Conservation (phyloP, 148 eudicot species). For the Heliosperma pusillum region DNA sequence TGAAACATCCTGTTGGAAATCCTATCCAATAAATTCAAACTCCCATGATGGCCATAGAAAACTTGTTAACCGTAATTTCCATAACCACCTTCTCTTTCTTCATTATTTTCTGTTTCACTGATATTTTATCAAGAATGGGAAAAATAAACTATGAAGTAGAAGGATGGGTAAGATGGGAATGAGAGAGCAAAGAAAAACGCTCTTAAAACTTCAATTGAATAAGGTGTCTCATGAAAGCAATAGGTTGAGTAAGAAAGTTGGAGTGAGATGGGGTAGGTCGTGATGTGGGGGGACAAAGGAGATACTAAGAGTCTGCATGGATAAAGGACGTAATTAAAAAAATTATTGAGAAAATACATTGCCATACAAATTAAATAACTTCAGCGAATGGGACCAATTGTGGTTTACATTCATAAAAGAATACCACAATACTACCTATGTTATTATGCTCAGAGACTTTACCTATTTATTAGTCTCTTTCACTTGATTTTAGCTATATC, state of each 20-base stretch:
- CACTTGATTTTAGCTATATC: constrained; percentile 8
- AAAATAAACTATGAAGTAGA: neutral
- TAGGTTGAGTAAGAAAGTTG: neutral
- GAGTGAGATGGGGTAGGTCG: neutral
- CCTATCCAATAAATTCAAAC: neutral
- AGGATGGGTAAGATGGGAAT: neutral
- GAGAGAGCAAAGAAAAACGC: neutral
- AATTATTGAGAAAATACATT: neutral
- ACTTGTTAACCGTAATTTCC: neutral
- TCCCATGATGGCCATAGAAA: neutral
- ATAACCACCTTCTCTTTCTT: neutral
- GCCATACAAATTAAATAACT: neutral
- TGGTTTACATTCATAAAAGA: neutral
- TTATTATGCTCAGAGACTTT: neutral
- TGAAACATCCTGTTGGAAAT: neutral
- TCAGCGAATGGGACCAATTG: neutral
- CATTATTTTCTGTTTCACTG: neutral
- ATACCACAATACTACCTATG: neutral
- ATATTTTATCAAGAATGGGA: no score
- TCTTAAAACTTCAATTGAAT: neutral
- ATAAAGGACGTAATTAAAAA: neutral
- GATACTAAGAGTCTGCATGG: no score
- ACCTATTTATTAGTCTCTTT: neutral
- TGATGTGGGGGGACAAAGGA: neutral
- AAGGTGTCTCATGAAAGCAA: neutral